A percentile compares a stretch with the other conserved stretches of the same genome.
Evolutionary conservation across 2,329 filamentous ascomycete species (phyloP).

Genomic region (Calonectria pauciramosa): DNA sequence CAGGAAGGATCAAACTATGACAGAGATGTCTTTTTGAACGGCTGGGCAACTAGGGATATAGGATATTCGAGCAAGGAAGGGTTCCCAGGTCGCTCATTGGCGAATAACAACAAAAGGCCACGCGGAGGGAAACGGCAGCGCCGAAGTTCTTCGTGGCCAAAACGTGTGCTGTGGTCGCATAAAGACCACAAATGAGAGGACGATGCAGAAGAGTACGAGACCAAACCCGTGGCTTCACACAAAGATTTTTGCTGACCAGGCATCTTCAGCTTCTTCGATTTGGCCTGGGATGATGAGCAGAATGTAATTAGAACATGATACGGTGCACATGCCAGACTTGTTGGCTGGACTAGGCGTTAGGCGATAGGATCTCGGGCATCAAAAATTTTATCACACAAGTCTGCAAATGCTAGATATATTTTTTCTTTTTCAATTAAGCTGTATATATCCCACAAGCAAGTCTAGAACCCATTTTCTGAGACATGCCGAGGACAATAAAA

Average conservation of each 20-base stretch:
- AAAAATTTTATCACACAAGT: not conserved
- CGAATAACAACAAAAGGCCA: not conserved
- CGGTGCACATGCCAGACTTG: not conserved
- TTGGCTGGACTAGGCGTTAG: constrained; percentile 24
- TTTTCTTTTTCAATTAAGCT: constrained; percentile 33
- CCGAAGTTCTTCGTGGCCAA: not conserved
- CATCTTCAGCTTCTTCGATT: constrained; percentile 2
- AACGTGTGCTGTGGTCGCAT: not conserved
- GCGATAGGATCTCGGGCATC: constrained; percentile 7
- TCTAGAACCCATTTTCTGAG: constrained; percentile 37
- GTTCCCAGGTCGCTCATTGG: not conserved
- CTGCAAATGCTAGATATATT: not conserved
- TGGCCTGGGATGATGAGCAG: constrained; percentile 16
- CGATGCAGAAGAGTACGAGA: constrained; percentile 28
- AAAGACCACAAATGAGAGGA: not conserved
- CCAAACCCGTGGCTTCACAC: constrained; percentile 14
- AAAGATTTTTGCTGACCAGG: constrained; percentile 26
- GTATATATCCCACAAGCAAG: constrained; percentile 38
- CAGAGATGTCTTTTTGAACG: not conserved
- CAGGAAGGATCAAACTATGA: not conserved
- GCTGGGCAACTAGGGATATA: not conserved
- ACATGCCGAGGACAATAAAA: constrained; percentile 41
- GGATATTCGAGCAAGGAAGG: not conserved
- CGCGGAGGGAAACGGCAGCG: not conserved
- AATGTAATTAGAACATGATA: constrained; percentile 20